phyloP scores from a whole-genome alignment of 1,139 yeast genomes.

The Hyphopichia burtonii region DNA sequence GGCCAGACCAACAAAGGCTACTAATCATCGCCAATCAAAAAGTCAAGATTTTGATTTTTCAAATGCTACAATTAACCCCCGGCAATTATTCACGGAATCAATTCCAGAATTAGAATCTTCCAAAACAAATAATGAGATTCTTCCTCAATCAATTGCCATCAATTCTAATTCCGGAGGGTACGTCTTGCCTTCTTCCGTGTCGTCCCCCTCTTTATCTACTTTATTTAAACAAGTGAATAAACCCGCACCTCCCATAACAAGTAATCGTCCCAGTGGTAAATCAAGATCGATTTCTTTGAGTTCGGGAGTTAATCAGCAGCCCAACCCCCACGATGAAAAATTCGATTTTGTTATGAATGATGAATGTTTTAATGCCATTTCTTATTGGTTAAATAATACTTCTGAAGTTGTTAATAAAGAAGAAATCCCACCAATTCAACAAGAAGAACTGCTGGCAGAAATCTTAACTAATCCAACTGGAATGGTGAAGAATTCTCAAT shows the following conservation, averaged over 20 bases:
- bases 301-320: no score
- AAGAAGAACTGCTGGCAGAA: conserved; percentile 15
- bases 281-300: not conserved
- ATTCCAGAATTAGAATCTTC: not conserved
- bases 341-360: conserved; percentile 39
- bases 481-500: conserved; percentile 15
- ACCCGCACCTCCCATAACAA: not conserved
- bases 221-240: conserved; percentile 7
- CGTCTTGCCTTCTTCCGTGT: conserved; percentile 12
- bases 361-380: conserved; percentile 41
- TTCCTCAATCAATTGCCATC: not conserved
- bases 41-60: not conserved
- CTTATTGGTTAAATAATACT: conserved; percentile 35
- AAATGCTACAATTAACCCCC: conserved; percentile 33
- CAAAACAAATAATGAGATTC: not conserved
- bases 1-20: conserved; percentile 5
- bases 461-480: conserved; percentile 27
- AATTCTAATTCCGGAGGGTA: not conserved
- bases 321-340: no score
- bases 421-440: conserved; percentile 4
- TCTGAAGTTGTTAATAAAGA: conserved; percentile 10
- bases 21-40: not conserved
- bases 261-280: not conserved
- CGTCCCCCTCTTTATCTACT: conserved; percentile 14
- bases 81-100: conserved; percentile 21